phyloP scores from a whole-genome alignment of 768 basidiomycete species.

The Hygrophorus pudorinus region DNA sequence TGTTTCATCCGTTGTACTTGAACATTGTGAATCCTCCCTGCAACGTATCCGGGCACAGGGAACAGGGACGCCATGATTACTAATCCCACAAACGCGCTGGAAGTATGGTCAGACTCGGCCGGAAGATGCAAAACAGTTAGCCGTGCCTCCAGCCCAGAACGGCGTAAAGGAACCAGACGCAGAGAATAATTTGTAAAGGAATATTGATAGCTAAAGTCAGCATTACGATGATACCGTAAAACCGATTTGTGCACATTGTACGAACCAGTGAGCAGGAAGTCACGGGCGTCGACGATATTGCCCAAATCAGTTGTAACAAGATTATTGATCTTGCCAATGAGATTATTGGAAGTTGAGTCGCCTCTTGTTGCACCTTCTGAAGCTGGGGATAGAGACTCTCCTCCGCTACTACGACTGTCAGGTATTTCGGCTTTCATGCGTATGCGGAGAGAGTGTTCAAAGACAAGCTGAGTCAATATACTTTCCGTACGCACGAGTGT shows the following conservation, averaged over 20 bases:
- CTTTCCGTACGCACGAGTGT: conserved; percentile 35
- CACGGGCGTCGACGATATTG: conserved; percentile 25
- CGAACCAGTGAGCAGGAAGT: conserved; percentile 23
- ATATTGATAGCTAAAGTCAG: conserved; percentile 27
- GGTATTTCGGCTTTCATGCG: conserved; percentile 39
- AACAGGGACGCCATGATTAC: conserved; percentile 37
- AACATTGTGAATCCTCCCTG: conserved; percentile 33
- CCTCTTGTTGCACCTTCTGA: not conserved
- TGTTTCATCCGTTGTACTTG: conserved; percentile 42
- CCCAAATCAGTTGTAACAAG: conserved; percentile 54
- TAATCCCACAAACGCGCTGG: conserved; percentile 50
- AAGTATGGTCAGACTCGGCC: conserved; percentile 1
- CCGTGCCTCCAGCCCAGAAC: conserved; percentile 42
- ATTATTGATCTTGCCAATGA: conserved; percentile 72
- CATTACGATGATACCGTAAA: conserved; percentile 8
- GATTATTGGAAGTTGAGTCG: conserved; percentile 28
- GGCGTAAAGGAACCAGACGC: conserved; percentile 33
- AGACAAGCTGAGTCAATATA: conserved; percentile 30
- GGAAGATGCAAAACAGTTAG: conserved; percentile 4
- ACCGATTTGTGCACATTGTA: not conserved
- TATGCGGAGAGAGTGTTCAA: conserved; percentile 45
- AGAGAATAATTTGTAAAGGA: conserved; percentile 31
- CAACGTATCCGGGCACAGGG: conserved; percentile 49
- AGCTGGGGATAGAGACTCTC: not conserved
- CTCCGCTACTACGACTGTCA: not conserved